Base-by-base conservation (phyloP, 805 yeast species). In the Geotrichum ghanense region DNA sequence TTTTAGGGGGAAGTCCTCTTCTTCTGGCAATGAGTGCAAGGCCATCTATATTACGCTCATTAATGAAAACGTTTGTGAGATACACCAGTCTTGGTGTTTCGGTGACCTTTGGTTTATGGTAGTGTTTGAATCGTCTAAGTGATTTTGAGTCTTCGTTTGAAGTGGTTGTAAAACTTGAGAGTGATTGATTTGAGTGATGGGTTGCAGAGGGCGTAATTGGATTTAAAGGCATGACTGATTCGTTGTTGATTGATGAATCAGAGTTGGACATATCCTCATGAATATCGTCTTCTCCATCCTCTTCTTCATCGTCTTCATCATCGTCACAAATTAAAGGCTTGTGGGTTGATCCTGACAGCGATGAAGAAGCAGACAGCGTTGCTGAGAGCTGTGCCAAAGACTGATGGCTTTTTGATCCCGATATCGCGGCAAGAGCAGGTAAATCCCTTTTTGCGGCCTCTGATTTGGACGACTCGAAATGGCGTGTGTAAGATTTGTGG, bases 1-100 rank as follows among this genome's bases (percentile, higher is more conserved):
- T 68, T 48, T 78, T 73, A 1, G 95, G 90, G 1, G 97, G 97
- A 22, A 88, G 70, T 2, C 97, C 97, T 48, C 78, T 69, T 53
- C 81, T 88, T 51, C 95, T 72, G 3, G 95, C 90, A 4, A 89
- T 63, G 52, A 78, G 68, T 1, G 97, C 94, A 42, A 89, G 64
- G 0, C 88, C 85, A 43, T 80, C 78, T 48, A 80, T 80, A 57
- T 89, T 83, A 48, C 75, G 76, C 16, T 71, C 69, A 43, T 66
- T 67, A 3, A 88, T 62, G 54, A 78, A 78, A 40, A 69, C 65
- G 40, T 76, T 70, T 52, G 85, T 78, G 21, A 78, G 66, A 21
- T 70, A 69, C 41, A 80, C 70, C 16, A 79, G 59, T 41, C 73
- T 76, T 1, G 75, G 73, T 4, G 64, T 64, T 41, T 70, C 74